Conservation (phyloP, 2,329 filamentous ascomycete species). For the Verticillium alfalfae region DNA sequence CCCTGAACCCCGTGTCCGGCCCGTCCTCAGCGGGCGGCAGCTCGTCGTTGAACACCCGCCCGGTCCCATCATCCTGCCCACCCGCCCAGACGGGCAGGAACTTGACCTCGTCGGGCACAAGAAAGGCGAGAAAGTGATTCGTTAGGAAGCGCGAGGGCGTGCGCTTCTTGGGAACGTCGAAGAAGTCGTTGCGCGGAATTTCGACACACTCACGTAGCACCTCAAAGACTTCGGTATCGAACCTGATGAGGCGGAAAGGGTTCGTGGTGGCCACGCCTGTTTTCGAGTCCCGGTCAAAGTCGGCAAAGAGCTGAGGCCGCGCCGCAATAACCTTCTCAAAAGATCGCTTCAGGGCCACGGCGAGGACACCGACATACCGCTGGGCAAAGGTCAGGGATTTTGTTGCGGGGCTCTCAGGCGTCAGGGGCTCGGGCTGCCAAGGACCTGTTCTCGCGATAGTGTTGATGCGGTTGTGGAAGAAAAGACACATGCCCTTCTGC, state of each 20-base stretch:
- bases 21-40: conserved; percentile 38
- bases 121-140: conserved; percentile 42
- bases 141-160: conserved; percentile 23
- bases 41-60: conserved; percentile 38
- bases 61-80: conserved; percentile 44
- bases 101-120: conserved; percentile 52
- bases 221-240: conserved; percentile 4
- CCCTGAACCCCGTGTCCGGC: conserved; percentile 26
- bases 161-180: conserved; percentile 23
- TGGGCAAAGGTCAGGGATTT: not conserved
- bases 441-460: not conserved
- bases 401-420: not conserved
- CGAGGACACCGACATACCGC: not conserved
- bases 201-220: conserved; percentile 1
- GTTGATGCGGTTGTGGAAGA: conserved; percentile 25
- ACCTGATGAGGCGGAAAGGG: not conserved
- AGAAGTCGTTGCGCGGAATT: conserved; percentile 13
- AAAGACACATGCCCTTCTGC: conserved; percentile 28
- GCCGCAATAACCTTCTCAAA: not conserved
- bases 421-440: not conserved
- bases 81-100: conserved; percentile 63
- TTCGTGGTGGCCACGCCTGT: not conserved
- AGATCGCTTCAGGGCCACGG: not conserved
- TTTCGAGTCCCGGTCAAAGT: not conserved
- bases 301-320: not conserved